Evolutionary conservation across 306 rosid species (phyloP), one percentile per base, ranked within the genome.

Genomic region (Lathyrus tuberosus): DNA sequence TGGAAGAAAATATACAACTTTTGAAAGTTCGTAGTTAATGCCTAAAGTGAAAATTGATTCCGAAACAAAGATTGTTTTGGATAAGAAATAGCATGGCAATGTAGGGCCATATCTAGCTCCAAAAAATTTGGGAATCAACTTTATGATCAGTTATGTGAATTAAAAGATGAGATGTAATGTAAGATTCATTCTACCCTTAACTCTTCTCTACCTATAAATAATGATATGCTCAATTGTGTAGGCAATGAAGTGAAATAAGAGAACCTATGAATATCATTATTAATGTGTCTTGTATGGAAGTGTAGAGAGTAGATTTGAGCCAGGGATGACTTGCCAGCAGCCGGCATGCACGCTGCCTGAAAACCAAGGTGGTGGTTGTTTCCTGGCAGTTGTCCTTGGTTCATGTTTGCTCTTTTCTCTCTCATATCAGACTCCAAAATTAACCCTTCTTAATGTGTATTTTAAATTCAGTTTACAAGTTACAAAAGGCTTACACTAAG

Each of bases 311-410:
- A 37, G 52, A 78, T 51, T n/a, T 67, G 75, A 78, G 82, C 59
- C 82, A 60, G 22, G 70, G 71, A 73, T 72, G 78, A 51, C 78
- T 72, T 78, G 76, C 79, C 79, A 67, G 75, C 69, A 40, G 58
- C 58, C 38, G 2, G 38, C 38, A 5, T 33, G 38, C 57, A 60
- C 35, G n/a, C 43, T 31, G 26, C 10, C 41, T 8, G 38, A 63
- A 26, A 28, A 30, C 5, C 63, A 49, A 49, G 57, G 10, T 5
- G 24, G 12, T 12, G 15, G 3, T n/a, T 43, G 8, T 37, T 11
- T 41, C 73, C 80, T 12, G 79, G 76, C 0, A 37, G 70, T 40
- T 16, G 20, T 77, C 77, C 69, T 48, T 62, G 77, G 41, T 59
- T 73, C 82, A 54, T 12, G 31, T 72, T 62, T 69, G 73, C 76